Base-by-base conservation (phyloP, 1,139 yeast genomes). In the Geotrichum klebahnii region DNA sequence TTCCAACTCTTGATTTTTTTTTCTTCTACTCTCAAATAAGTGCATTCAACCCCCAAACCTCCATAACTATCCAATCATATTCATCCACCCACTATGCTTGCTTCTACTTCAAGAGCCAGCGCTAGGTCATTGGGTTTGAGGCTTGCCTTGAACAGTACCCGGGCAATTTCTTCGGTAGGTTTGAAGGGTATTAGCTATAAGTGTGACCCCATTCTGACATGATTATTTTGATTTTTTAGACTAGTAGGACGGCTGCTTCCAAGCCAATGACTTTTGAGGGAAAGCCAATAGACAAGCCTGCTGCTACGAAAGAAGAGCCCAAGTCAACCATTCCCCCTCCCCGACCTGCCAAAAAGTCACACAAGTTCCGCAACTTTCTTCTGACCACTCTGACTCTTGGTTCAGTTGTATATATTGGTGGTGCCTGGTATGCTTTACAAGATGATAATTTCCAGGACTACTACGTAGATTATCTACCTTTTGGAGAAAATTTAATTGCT, bases 381-480 rank as follows among this genome's bases (percentile, higher is more conserved):
- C 46, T 66, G 5, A 46, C 57, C 16, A 50, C 68, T 33, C 48
- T 63, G 3, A 46, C 60, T 10, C 50, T 62, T 10, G 60, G 62
- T 3, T 60, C 61, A 5, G 60, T 59, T 8, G 56, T 60, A 8
- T 70, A 65, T 47, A 70, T 66, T 14, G 72, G 66, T n/a, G 73
- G 72, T 8, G 67, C 68, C 19, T 70, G 64, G 60, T 65, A 62
- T 54, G 58, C 75, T 14, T 57, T 69, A 34, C 55, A 63, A 38
- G 61, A 68, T 55, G 75, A 72, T 57, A 59, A 60, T 22, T 65
- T 70, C 59, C 70, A 68, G 58, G 73, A 71, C 53, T 56, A 72
- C 34, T 81, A 80, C 65, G 71, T 79, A 23, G 81, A 80, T 54
- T 77, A 76, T 53, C 76, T 82, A 37, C 90, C 90, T 20, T 72